Conservation (phyloP, 1,284 basidiomycete genomes). For the Cutaneotrichosporon sp. region DNA sequence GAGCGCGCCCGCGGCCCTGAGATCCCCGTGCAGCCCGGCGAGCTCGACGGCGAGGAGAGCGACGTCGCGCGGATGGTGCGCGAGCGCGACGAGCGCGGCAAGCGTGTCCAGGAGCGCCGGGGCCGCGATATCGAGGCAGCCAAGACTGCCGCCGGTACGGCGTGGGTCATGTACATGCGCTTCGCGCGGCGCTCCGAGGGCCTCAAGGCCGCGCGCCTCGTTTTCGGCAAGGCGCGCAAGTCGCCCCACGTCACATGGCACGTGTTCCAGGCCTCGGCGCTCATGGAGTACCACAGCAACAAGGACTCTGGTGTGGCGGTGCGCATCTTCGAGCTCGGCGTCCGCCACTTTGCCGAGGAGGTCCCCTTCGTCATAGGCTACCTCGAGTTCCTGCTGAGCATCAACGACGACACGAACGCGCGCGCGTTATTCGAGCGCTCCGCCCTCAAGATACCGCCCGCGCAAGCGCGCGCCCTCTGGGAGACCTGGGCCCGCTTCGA, state of each 20-base stretch:
- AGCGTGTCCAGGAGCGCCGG: slow-evolving; percentile 52
- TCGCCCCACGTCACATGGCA: slow-evolving; percentile 88
- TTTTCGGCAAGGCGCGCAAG: slow-evolving; percentile 83
- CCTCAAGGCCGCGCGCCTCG: slow-evolving; percentile 70
- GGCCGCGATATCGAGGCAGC: slow-evolving; percentile 57
- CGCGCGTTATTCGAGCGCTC: slow-evolving; percentile 89
- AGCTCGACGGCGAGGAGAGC: slow-evolving; percentile 43
- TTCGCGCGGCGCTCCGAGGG: slow-evolving; percentile 85
- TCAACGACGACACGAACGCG: slow-evolving; percentile 96
- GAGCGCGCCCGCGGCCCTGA: slow-evolving; percentile 53
- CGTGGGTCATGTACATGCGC: slow-evolving; percentile 86
- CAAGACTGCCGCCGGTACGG: slow-evolving; percentile 57
- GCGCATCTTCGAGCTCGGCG: slow-evolving; percentile 92
- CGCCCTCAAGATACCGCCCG: slow-evolving; percentile 67
- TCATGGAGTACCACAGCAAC: slow-evolving; percentile 95
- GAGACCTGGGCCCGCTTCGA: slow-evolving; percentile 95
- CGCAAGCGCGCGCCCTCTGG: slow-evolving; percentile 84
- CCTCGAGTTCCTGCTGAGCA: slow-evolving; percentile 86
- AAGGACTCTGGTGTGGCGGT: slow-evolving; percentile 82
- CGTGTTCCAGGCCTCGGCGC: slow-evolving; percentile 86
- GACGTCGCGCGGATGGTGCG: slow-evolving; percentile 59
- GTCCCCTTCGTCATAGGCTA: slow-evolving; percentile 85
- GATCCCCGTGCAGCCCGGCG: slow-evolving; percentile 39
- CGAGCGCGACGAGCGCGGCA: slow-evolving; percentile 64
- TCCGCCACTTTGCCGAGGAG: slow-evolving; percentile 80